These are phyloP conservation scores for Neurospora sp. DNA, from an alignment of 2,329 filamentous ascomycete species.

Conservation along the genomic window DNA sequence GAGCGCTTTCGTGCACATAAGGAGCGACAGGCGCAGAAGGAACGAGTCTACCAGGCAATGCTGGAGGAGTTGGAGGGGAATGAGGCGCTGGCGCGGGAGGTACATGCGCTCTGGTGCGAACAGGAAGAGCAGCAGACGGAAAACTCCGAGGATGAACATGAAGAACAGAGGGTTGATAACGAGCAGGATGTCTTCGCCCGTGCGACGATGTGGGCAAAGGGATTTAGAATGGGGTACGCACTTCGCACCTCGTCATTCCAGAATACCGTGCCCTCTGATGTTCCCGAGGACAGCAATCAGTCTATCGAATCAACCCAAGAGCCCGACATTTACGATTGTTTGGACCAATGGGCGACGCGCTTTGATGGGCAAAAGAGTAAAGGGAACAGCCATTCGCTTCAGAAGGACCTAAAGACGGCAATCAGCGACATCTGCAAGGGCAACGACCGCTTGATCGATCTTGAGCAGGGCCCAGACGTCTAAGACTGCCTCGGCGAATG, in stretches of 20 bases:
- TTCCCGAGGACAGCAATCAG: not conserved
- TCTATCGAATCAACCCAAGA: not conserved
- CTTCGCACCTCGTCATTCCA: not conserved
- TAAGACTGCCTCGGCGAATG: not conserved
- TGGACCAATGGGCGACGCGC: not conserved
- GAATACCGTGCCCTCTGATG: not conserved
- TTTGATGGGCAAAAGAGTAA: not conserved
- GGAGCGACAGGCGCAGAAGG: not conserved
- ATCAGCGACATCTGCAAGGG: not conserved
- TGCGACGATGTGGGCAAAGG: not conserved
- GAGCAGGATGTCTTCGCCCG: not conserved
- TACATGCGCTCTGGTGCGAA: not conserved
- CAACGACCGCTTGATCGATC: not conserved
- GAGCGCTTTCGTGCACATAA: not conserved
- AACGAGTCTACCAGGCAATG: not conserved
- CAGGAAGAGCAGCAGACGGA: not conserved
- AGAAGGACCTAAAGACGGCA: not conserved
- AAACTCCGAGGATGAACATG: not conserved
- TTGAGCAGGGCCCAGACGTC: not conserved
- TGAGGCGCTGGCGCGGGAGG: not conserved
- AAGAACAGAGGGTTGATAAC: not conserved
- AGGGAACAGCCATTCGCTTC: too few species aligned
- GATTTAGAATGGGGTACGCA: not conserved
- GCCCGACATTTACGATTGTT: not conserved
- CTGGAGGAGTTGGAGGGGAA: not conserved